Base-by-base conservation (phyloP, 768 basidiomycete genomes). In the Russula lepida region DNA sequence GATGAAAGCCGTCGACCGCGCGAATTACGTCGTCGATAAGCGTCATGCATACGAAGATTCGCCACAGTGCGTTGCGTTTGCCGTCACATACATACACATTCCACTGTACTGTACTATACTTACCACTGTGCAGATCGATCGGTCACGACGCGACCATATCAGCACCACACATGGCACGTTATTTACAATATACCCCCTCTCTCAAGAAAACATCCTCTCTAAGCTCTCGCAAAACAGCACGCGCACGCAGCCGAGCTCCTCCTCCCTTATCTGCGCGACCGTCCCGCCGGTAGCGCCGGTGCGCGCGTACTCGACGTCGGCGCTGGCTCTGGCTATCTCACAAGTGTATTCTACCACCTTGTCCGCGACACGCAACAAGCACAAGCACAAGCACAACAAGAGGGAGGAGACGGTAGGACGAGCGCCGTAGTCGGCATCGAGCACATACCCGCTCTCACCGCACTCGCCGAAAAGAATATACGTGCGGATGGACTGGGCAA, bases 101-200 rank as follows among this genome's bases (percentile, higher is more conserved):
- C 9, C 12, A 3, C 32, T 33, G 32, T 33, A 23, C 17, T 41
- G 39, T 43, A 41, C 39, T 19, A 7, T 41, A 41, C 39, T n/a
- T 6, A 25, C 2, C 13, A 19, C n/a, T n/a, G n/a, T n/a, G n/a
- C n/a, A 62, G 62, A 37, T 67, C 89, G 19, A 93, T 94, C 54
- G 88, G 89, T 2, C 81, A 88, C 68, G 86, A 84, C 13, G 95
- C 94, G 15, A 99, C 95, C 0, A 98, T 99, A 64, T 92, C 89
- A 41, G 95, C 95, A 0, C 95, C 95, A 1, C 95, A 99, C 71
- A 63, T 63, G 62, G 62, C 56, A 28, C 23, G 52, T 25, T 13
- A 15, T 9, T 6, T 9, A 1, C 23, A 25, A 23, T 1, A 25
- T 12, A n/a, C n/a, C n/a, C n/a, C n/a, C 9, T 0, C 4, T 11